A percentile compares a stretch with the other conserved stretches of the same genome.
phyloP scores from a whole-genome alignment of 257 asterid species.

The Fraxinus excelsior region DNA sequence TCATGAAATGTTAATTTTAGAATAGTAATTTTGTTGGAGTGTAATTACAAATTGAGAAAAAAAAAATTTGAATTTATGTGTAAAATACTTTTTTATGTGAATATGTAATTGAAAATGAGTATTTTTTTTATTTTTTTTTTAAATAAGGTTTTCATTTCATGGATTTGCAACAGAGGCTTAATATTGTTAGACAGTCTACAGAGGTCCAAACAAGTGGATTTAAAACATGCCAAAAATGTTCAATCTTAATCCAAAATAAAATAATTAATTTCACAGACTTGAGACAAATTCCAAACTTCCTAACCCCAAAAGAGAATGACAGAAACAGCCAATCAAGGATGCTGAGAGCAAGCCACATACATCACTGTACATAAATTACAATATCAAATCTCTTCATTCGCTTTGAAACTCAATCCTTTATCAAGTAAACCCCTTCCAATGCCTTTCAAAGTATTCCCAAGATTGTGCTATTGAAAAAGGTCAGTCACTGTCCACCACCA shows the following conservation, averaged over 20 bases:
- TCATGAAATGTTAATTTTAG: too few species aligned
- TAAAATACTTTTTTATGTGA: too few species aligned
- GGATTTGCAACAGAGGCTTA: too few species aligned
- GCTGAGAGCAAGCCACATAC: conserved; percentile 37
- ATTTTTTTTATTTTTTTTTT: too few species aligned
- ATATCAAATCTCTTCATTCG: conserved; percentile 39
- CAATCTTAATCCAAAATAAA: background rate
- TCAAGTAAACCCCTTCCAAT: conserved; percentile 37
- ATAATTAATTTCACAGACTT: background rate
- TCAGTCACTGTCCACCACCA: conserved; percentile 27
- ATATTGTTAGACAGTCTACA: too few species aligned
- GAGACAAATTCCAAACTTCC: background rate
- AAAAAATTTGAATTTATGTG: too few species aligned
- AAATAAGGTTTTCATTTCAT: too few species aligned
- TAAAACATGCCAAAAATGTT: too few species aligned
- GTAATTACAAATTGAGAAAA: too few species aligned
- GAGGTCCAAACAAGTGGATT: too few species aligned
- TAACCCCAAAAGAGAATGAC: conserved; percentile 31
- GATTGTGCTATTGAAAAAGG: conserved; percentile 32
- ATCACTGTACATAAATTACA: conserved; percentile 72
- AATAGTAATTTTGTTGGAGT: too few species aligned
- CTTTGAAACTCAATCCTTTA: conserved; percentile 26
- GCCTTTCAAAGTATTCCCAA: conserved; percentile 19
- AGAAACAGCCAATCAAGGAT: conserved; percentile 21
- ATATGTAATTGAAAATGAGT: too few species aligned